phyloP scores from a whole-genome alignment of 2,329 filamentous ascomycete species.

The Alternaria burnsii region DNA sequence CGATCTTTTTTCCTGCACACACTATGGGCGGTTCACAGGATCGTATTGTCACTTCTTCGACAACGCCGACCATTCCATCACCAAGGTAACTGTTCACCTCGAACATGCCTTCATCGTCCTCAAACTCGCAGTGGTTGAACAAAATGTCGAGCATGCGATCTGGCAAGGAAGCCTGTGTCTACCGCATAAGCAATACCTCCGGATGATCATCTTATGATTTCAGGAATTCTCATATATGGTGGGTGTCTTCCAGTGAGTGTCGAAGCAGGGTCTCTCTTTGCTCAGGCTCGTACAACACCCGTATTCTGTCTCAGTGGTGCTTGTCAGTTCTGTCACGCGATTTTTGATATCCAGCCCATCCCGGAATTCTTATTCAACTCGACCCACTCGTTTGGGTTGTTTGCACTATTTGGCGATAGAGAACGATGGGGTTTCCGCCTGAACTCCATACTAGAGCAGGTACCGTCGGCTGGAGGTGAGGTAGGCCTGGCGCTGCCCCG shows the following conservation, averaged over 20 bases:
- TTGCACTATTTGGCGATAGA: neutral
- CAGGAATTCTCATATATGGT: neutral
- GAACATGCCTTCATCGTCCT: neutral
- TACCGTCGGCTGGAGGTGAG: neutral
- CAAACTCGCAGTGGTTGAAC: neutral
- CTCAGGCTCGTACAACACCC: neutral
- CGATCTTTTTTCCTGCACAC: neutral
- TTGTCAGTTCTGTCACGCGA: neutral
- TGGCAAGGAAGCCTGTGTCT: accelerated
- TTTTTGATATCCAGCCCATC: neutral
- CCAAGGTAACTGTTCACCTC: neutral
- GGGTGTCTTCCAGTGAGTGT: neutral
- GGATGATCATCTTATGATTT: neutral
- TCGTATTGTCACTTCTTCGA: neutral
- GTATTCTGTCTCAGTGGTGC: no score
- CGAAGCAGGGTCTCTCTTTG: neutral
- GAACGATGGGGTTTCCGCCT: neutral
- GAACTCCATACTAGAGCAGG: neutral
- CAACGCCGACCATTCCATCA: neutral
- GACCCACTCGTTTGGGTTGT: neutral
- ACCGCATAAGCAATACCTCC: neutral
- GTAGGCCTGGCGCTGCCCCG: neutral
- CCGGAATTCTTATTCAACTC: neutral
- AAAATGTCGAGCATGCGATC: neutral
- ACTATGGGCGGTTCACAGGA: neutral